Conservation (phyloP, 1,284 basidiomycete species). For the Tylopilus orsonianus region DNA sequence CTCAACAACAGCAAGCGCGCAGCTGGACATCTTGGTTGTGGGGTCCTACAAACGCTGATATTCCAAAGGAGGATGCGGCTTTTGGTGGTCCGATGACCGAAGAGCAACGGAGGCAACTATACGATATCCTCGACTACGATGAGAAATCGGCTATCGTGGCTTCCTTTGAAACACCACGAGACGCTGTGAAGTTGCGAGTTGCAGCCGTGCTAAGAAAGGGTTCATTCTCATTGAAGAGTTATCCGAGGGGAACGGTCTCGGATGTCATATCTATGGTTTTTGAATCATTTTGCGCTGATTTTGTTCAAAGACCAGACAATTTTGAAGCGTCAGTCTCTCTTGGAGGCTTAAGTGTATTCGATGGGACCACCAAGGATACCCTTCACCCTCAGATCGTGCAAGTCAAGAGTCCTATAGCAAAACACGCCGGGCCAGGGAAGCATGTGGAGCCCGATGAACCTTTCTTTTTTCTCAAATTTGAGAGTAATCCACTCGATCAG, state of each 20-base stretch:
- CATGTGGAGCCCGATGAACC: conserved; percentile 55
- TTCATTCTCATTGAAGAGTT: conserved; percentile 77
- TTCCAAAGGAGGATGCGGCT: conserved; percentile 46
- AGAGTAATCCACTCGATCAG: conserved; percentile 91
- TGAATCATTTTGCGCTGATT: conserved; percentile 84
- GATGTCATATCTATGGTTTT: conserved; percentile 91
- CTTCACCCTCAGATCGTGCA: conserved; percentile 92
- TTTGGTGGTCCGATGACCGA: conserved; percentile 81
- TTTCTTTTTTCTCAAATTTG: conserved; percentile 93
- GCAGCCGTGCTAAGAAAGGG: conserved; percentile 83
- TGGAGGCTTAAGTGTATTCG: conserved; percentile 88
- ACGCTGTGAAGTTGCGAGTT: conserved; percentile 81
- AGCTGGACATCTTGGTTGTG: conserved; percentile 88
- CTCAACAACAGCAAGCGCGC: conserved; percentile 48
- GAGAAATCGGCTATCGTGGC: conserved; percentile 76
- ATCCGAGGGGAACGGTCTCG: conserved; percentile 59
- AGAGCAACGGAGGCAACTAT: conserved; percentile 90
- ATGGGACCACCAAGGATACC: conserved; percentile 83
- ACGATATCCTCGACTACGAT: conserved; percentile 94
- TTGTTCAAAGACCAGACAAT: conserved; percentile 86
- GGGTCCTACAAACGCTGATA: conserved; percentile 54
- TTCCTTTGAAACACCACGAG: conserved; percentile 70
- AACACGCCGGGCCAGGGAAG: conserved; percentile 19
- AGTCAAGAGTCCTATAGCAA: conserved; percentile 63
- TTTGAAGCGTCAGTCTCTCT: conserved; percentile 80